Base-by-base conservation (phyloP, 345 rosid species). In the Gossypioides kirkii region DNA sequence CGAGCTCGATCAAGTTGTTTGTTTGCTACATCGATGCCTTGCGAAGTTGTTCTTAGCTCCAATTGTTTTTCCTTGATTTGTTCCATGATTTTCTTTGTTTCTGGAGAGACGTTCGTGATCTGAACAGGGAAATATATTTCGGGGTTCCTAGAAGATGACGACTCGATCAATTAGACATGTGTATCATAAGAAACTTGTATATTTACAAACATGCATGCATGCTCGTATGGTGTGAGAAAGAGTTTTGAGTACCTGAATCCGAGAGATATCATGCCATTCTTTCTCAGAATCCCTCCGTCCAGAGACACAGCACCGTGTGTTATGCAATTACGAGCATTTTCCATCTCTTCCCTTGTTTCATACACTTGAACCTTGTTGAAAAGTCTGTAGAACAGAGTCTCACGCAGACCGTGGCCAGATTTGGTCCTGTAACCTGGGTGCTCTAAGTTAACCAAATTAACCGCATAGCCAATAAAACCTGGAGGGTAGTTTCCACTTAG, bases 391-490 rank as follows among this genome's bases (percentile, higher is more conserved):
- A 88, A 80, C 14, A 92, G 67, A 0, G 93, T 88, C 74, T 90
- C 91, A 64, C 92, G 82, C 20, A 90, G 86, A 45, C 91, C 86
- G 28, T 75, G 13, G 43, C 90, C 89, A 0, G 73, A 17, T 0
- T 17, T 0, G 18, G 87, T 82, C 66, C 54, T 77, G 10, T 73
- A 74, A 7, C 0, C 6, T 7, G 47, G 73, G 2, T n/a, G 6
- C 36, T 67, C 85, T 61, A 88, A 2, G 23, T 82, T 25, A 45
- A 92, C 64, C 89, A 90, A 80, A 70, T 90, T 92, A 23, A 87
- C 96, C 0, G 90, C 97, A 73, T 87, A 86, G 20, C 90, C 96
- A 54, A 78, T 1, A 75, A 90, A 92, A 45, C 93, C 96, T 0
- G 73, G 75, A 28, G 88, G 79, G 6, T 36, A 53, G 17, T 70